Evolutionary conservation across 2,329 filamentous ascomycete genomes (phyloP).

Genomic region (Geosmithia morbida): DNA sequence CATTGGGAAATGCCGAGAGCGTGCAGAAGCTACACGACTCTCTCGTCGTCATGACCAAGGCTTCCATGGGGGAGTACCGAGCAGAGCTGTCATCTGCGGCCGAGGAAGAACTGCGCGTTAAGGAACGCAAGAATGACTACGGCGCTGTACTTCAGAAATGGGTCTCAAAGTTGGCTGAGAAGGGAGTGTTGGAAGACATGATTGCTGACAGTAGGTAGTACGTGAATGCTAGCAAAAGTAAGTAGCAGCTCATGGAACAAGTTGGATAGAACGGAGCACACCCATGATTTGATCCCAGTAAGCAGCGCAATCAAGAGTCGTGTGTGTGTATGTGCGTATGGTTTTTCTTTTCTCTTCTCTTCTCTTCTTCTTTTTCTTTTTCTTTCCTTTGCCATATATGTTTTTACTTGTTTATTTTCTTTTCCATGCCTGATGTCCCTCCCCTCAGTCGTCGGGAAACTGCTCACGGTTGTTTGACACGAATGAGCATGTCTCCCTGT

Average conservation of each 20-base stretch:
- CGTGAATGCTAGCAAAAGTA: too few relatives aligned
- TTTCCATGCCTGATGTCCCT: not conserved
- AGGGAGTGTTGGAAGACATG: constrained; percentile 39
- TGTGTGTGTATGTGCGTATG: too few relatives aligned
- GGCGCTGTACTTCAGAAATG: constrained; percentile 54
- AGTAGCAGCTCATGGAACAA: too few relatives aligned
- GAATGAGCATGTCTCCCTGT: constrained; percentile 50
- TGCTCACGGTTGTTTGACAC: constrained; percentile 69
- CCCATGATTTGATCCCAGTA: too few relatives aligned
- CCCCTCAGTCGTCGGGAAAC: constrained; percentile 64
- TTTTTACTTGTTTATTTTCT: not conserved
- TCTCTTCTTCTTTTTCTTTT: not conserved
- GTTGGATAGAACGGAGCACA: too few relatives aligned
- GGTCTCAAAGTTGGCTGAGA: constrained; percentile 54
- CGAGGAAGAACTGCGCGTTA: constrained; percentile 36
- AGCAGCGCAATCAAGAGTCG: too few relatives aligned
- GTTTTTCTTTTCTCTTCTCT: too few relatives aligned
- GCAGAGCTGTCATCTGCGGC: constrained; percentile 28
- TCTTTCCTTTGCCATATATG: not conserved
- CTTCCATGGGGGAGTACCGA: constrained; percentile 28
- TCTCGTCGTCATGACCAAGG: constrained; percentile 24
- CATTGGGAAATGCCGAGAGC: constrained; percentile 4
- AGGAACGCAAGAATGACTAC: constrained; percentile 46
- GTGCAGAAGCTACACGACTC: constrained; percentile 21
- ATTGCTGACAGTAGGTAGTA: constrained; percentile 9